Base-by-base conservation (phyloP, 1,139 yeast species). In the Saccharomyces uvarum region DNA sequence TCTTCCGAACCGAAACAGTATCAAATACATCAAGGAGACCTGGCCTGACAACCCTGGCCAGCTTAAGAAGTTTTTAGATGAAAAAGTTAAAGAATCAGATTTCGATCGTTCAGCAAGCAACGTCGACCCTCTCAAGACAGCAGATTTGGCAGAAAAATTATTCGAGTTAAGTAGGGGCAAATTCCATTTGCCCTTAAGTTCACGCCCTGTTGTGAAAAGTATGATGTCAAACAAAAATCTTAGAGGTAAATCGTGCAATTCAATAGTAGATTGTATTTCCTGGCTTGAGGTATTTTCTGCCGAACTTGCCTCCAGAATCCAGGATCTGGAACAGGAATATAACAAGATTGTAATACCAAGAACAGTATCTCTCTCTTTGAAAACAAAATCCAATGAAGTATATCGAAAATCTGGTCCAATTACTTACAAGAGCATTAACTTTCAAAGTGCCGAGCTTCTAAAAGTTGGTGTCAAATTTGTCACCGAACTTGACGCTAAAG, bases 161-260 rank as follows among this genome's bases (percentile, higher is more conserved):
- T 84, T 75, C 66, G 73, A 80, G 21, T 70, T 90, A 32, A 84
- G 85, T 0, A 73, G 90, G 44, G 99, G 98, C 0, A 69, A 76
- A 19, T 76, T 76, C 56, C 63, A 72, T 38, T 75, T 75, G 27
- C 84, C 82, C 47, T 72, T 93, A 8, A 75, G 78, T 13, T 75
- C 80, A 19, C 74, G 86, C 54, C 79, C 84, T 0, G 82, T 83
- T 42, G 77, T 88, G 21, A 89, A 90, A 65, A 85, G 96, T 1
- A 90, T 93, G 98, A 83, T 84, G 73, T 86, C 97, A 0, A 82
- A 86, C 51, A 93, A 93, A 66, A 88, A 90, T 63, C 84, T 93
- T 67, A 70, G 83, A 55, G 76, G 79, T 0, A 72, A 71, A n/a
- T 80, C 86, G 0, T 80, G 90, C 3, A 71, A 69, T 6, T 75